Percentiles rank a stretch among this genome's conserved stretches.
Conservation (phyloP, 495 filamentous ascomycete genomes). For the Podospora conica region DNA sequence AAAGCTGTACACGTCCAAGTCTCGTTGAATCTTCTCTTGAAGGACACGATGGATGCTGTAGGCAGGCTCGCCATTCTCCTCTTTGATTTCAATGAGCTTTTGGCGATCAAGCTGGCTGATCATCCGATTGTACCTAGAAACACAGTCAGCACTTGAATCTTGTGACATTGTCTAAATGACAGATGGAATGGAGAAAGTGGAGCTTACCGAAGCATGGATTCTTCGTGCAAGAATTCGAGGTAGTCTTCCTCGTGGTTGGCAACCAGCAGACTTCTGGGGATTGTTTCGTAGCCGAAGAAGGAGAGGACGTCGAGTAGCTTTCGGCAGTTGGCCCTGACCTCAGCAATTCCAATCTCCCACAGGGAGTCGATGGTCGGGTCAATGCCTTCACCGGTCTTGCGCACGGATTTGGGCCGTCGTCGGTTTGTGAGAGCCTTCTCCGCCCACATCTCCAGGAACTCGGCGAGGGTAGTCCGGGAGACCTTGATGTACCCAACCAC, state of each 20-base stretch:
- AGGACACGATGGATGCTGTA: slow-evolving; percentile 15
- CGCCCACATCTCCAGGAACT: slow-evolving; percentile 25
- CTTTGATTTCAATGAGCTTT: slow-evolving; percentile 12
- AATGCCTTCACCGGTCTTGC: neutral
- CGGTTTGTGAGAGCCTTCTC: slow-evolving; percentile 16
- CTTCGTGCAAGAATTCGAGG: slow-evolving; percentile 18
- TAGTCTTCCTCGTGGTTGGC: slow-evolving; percentile 20
- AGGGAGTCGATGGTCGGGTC: slow-evolving; percentile 16
- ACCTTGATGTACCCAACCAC: slow-evolving; percentile 21
- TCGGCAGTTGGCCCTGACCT: slow-evolving; percentile 13
- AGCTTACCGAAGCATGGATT: slow-evolving; percentile 10
- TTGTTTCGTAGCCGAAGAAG: slow-evolving; percentile 19
- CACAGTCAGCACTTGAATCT: neutral
- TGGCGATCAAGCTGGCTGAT: slow-evolving; percentile 16
- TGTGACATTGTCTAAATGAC: too few species aligned
- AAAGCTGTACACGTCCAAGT: slow-evolving; percentile 9
- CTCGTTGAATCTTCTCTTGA: slow-evolving; percentile 8
- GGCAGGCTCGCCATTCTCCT: neutral
- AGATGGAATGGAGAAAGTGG: neutral
- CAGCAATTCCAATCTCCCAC: slow-evolving; percentile 24
- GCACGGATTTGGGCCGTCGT: neutral
- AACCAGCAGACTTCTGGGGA: slow-evolving; percentile 20
- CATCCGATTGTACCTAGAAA: slow-evolving; percentile 13
- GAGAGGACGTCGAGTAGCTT: slow-evolving; percentile 25
- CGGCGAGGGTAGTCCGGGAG: slow-evolving; percentile 15